Evolutionary conservation across 352 stramenopile genomes (phyloP).

Genomic region (Ophiocytium majus): DNA sequence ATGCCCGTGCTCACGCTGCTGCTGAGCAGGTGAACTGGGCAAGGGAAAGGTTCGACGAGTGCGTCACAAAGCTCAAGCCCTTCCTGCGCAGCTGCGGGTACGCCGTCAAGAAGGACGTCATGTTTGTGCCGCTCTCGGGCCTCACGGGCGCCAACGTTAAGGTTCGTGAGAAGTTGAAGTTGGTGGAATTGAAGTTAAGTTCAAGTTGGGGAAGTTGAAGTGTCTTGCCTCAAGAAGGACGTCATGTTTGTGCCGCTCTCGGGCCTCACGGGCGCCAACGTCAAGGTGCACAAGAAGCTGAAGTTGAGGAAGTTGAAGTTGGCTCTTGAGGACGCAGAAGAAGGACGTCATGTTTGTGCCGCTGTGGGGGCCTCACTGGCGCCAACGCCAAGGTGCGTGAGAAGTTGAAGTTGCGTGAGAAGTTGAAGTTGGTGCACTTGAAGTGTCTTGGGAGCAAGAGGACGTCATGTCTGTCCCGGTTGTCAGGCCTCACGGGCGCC

Average conservation of each 20-base stretch:
- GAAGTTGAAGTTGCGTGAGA: neutral
- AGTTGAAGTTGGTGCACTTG: neutral
- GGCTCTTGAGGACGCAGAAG: too few relatives aligned
- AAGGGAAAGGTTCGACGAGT: conserved; percentile 80
- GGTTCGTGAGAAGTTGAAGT: conserved; percentile 72
- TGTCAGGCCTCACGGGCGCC: conserved; percentile 86
- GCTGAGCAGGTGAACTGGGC: conserved; percentile 75
- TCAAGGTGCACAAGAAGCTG: conserved; percentile 84
- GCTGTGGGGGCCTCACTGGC: conserved; percentile 89
- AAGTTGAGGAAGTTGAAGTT: too few relatives aligned
- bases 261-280: conserved; percentile 77
- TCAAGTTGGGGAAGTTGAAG: neutral
- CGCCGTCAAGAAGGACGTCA: conserved; percentile 94
- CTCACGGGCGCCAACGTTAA: conserved; percentile 76
- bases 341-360: conserved; percentile 95
- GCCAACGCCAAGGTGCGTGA: conserved; percentile 81
- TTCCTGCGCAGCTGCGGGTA: conserved; percentile 92
- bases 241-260: conserved; percentile 97
- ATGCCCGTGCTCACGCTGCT: too few relatives aligned
- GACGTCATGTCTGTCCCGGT: conserved; percentile 96
- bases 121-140: conserved; percentile 95
- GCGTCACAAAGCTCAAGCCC: conserved; percentile 87
- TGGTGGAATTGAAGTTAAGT: neutral
- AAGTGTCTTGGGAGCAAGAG: too few relatives aligned
- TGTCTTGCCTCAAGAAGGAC: conserved; percentile 95